Evolutionary conservation across 768 basidiomycete species (phyloP).

Genomic region (Galerina sulciceps): DNA sequence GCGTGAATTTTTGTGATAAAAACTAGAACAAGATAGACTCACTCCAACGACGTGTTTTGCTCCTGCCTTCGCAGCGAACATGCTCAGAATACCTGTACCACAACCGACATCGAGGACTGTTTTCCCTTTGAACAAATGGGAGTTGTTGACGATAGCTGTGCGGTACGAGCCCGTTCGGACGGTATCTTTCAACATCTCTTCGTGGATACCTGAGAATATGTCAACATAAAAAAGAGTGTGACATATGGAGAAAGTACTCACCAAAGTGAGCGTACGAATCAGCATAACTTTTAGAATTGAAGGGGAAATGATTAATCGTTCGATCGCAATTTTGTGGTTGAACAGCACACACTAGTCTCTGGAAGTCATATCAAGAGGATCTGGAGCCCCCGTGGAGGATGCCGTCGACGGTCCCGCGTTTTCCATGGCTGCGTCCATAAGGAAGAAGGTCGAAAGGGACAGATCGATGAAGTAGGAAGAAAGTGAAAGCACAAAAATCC

Average conservation of each 20-base stretch:
- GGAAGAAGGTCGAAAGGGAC: constrained; percentile 2
- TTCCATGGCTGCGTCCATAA: constrained; percentile 25
- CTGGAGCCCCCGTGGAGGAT: constrained; percentile 21
- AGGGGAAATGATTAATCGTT: constrained; percentile 32
- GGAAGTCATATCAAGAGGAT: constrained; percentile 72
- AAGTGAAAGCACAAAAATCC: neutral
- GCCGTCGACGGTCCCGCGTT: constrained; percentile 32
- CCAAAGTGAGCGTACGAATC: constrained; percentile 97
- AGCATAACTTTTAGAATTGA: constrained; percentile 70
- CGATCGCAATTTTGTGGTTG: constrained; percentile 31
- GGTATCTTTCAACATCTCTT: constrained; percentile 98
- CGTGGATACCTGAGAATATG: constrained; percentile 81
- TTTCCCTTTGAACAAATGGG: constrained; percentile 95
- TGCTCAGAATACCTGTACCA: constrained; percentile 96
- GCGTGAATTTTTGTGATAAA: constrained; percentile 15
- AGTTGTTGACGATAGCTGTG: constrained; percentile 91
- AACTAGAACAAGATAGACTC: constrained; percentile 28
- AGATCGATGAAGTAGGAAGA: constrained; percentile 19
- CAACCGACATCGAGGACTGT: constrained; percentile 98
- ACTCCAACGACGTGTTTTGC: constrained; percentile 94
- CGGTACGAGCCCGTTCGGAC: constrained; percentile 97
- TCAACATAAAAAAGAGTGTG: constrained; percentile 2
- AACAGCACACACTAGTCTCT: constrained; percentile 77
- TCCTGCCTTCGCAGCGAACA: constrained; percentile 97
- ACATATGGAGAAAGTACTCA: constrained; percentile 34